Conservation (phyloP, 176 grass and related monocot genomes). For the Pontederia crassipes region DNA sequence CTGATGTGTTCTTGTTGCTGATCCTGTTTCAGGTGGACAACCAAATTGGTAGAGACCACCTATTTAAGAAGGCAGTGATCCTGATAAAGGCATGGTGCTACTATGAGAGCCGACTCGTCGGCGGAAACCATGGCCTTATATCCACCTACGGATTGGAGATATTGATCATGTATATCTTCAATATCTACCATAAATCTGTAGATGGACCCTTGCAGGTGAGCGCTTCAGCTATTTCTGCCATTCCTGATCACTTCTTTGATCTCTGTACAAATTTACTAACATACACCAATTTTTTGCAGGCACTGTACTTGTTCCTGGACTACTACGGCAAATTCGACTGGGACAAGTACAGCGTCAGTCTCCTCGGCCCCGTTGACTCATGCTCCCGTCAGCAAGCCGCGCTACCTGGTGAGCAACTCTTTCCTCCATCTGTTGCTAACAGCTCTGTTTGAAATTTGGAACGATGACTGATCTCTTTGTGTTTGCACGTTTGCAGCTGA, state of each 20-base stretch:
- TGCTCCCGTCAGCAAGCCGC: slow-evolving; percentile 45
- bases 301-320: slow-evolving; percentile 91
- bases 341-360: slow-evolving; percentile 72
- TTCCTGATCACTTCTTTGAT: slow-evolving; percentile 4
- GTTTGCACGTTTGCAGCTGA: slow-evolving; percentile 36
- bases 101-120: slow-evolving; percentile 86
- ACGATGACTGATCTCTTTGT: not conserved
- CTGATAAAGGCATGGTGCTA: slow-evolving; percentile 94
- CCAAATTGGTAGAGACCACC: slow-evolving; percentile 61
- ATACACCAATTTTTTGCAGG: slow-evolving; percentile 39
- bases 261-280: slow-evolving; percentile 5
- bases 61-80: slow-evolving; percentile 83
- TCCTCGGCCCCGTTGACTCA: slow-evolving; percentile 68
- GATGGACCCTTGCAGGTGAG: slow-evolving; percentile 58
- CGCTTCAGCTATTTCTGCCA: not conserved
- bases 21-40: slow-evolving; percentile 52
- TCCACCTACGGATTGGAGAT: slow-evolving; percentile 89
- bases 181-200: slow-evolving; percentile 71
- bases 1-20: slow-evolving; percentile 3
- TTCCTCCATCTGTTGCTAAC: slow-evolving; percentile 17
- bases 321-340: slow-evolving; percentile 97
- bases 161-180: slow-evolving; percentile 77
- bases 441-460: not conserved
- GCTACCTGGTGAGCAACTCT: slow-evolving; percentile 47
- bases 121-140: slow-evolving; percentile 79